Evolutionary conservation across 2,329 filamentous ascomycete species (phyloP).

Genomic region (Dothiorella sarmentorum): DNA sequence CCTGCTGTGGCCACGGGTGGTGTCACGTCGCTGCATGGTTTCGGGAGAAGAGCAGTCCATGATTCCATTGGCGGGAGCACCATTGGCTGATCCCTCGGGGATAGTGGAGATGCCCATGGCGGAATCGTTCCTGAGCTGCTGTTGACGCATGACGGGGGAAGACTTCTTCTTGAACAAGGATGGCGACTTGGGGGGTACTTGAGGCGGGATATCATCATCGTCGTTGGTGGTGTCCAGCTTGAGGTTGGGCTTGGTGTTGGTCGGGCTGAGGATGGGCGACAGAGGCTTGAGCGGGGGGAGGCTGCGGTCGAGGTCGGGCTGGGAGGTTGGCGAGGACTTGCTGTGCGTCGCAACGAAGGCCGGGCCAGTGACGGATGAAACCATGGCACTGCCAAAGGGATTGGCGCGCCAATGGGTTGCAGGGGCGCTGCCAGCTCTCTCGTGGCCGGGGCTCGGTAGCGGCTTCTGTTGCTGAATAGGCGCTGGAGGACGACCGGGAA

Average conservation of each 20-base stretch:
- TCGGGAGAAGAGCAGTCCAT: constrained; percentile 6
- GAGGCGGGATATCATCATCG: constrained; percentile 28
- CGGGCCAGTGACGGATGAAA: constrained; percentile 38
- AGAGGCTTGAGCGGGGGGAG: constrained; percentile 22
- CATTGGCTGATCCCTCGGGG: not conserved
- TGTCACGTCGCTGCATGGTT: not conserved
- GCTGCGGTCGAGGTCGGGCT: not conserved
- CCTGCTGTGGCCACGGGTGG: not conserved
- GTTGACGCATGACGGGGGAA: constrained; percentile 33
- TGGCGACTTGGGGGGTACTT: constrained; percentile 39
- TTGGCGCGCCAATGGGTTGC: constrained; percentile 32
- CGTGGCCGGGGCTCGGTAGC: constrained; percentile 29
- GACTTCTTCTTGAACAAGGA: constrained; percentile 29
- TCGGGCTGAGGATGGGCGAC: constrained; percentile 36
- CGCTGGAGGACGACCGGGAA: constrained; percentile 36
- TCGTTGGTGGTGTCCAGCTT: constrained; percentile 32
- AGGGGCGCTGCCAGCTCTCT: constrained; percentile 38
- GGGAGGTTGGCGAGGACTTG: constrained; percentile 6
- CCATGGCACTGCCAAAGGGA: constrained; percentile 40
- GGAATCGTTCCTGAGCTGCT: constrained; percentile 4
- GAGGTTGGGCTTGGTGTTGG: constrained; percentile 29
- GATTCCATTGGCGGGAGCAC: not conserved
- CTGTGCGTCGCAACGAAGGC: constrained; percentile 23
- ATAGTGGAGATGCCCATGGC: not conserved
- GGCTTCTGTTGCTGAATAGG: constrained; percentile 32